These are phyloP conservation scores for Aspergillus sp. DNA, from an alignment of 2,329 filamentous ascomycete species.

Conservation along the genomic window DNA sequence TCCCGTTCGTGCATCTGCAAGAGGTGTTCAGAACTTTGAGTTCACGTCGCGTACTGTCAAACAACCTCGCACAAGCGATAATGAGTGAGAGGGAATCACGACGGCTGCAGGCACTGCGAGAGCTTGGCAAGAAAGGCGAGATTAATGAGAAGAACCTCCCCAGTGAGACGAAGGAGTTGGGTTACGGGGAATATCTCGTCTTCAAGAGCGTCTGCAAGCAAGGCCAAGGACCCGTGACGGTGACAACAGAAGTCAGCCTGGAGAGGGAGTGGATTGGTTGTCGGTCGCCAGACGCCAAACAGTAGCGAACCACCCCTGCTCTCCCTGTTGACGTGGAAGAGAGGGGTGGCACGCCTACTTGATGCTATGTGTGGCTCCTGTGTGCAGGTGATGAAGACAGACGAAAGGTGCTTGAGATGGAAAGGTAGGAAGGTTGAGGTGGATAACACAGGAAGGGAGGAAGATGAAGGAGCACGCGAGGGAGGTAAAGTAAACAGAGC, in stretches of 20 bases:
- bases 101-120: constrained; percentile 26
- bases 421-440: background rate
- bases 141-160: background rate
- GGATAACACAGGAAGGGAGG: background rate
- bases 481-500: background rate
- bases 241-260: constrained; percentile 13
- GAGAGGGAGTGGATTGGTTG: constrained; percentile 24
- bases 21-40: constrained; percentile 25
- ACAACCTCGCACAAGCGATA: constrained; percentile 22
- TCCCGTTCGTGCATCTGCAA: constrained; percentile 30
- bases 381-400: background rate
- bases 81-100: constrained; percentile 34
- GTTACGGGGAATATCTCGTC: constrained; percentile 25
- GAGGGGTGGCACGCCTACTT: background rate
- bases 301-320: background rate
- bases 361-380: background rate
- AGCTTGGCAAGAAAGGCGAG: background rate
- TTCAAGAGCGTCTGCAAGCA: background rate
- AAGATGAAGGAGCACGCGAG: background rate
- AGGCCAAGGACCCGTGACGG: background rate
- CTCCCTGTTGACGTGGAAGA: background rate
- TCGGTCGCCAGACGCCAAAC: background rate
- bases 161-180: constrained; percentile 20
- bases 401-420: background rate
- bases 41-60: constrained; percentile 16